A percentile compares a stretch with the other conserved stretches of the same genome.
phyloP scores from a whole-genome alignment of 2,329 filamentous ascomycete species.

The Paraphoma sp. region DNA sequence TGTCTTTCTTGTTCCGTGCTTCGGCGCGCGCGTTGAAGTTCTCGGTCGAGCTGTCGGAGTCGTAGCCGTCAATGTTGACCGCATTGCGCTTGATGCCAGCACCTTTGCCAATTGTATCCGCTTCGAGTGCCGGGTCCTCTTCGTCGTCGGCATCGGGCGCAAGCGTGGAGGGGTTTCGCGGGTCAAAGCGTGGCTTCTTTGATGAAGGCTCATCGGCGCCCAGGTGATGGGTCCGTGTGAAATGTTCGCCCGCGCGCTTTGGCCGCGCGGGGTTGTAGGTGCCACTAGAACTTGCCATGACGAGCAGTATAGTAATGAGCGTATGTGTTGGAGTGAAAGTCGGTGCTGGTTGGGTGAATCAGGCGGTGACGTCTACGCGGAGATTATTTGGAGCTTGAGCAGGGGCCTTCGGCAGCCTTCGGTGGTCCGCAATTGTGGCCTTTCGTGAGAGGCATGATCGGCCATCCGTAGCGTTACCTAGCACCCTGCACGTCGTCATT shows the following conservation, averaged over 20 bases:
- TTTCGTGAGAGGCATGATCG: constrained; percentile 14
- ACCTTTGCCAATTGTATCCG: constrained; percentile 85
- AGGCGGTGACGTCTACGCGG: constrained; percentile 19
- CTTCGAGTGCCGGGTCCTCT: constrained; percentile 79
- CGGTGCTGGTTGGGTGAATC: background rate
- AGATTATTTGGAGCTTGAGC: constrained; percentile 22
- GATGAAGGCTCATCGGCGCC: constrained; percentile 60
- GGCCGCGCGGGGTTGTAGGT: constrained; percentile 68
- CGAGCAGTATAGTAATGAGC: background rate
- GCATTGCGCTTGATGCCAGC: constrained; percentile 86
- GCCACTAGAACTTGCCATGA: constrained; percentile 39
- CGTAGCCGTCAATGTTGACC: constrained; percentile 95
- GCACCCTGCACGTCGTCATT: constrained; percentile 18
- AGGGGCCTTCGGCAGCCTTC: constrained; percentile 15
- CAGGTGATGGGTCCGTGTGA: constrained; percentile 74
- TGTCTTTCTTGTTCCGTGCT: constrained; percentile 56
- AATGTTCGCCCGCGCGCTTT: constrained; percentile 83
- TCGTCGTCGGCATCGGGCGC: constrained; percentile 81
- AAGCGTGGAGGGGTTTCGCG: constrained; percentile 91
- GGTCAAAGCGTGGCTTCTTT: constrained; percentile 90
- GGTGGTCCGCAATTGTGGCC: background rate
- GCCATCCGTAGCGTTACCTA: constrained; percentile 23
- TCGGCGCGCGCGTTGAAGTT: constrained; percentile 80
- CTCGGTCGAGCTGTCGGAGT: constrained; percentile 90
- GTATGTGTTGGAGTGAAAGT: background rate